Evolutionary conservation across 129 eudicot species (phyloP).

Genomic region (Lactuca saligna): DNA sequence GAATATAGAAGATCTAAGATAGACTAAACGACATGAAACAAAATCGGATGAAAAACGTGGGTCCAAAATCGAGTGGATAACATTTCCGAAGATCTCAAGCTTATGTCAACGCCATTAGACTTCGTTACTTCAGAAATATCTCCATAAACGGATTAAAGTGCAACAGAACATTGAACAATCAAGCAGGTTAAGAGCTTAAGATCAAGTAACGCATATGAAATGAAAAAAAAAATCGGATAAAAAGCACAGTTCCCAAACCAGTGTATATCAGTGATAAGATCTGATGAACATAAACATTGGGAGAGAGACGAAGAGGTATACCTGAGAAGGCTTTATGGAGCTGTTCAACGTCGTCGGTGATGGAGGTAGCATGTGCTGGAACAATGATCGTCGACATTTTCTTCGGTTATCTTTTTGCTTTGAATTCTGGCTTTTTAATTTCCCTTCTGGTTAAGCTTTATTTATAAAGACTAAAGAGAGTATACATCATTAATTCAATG

Average conservation of each 20-base stretch:
- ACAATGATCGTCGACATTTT: constrained; percentile 66
- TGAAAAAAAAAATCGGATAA: background rate
- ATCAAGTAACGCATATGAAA: constrained; percentile 7
- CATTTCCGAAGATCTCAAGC: background rate
- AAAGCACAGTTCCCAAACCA: background rate
- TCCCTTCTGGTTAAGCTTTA: background rate
- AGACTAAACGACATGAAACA: background rate
- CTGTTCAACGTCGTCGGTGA: constrained; percentile 72
- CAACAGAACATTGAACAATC: background rate
- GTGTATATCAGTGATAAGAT: constrained; percentile 9
- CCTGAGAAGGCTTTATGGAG: constrained; percentile 83
- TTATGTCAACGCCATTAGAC: background rate
- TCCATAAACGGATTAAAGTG: background rate
- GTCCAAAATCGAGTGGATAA: background rate
- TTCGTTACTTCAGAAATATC: background rate
- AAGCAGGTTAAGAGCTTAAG: constrained; percentile 2
- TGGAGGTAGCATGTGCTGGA: constrained; percentile 53
- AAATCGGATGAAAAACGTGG: constrained; percentile 12
- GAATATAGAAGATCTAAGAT: background rate
- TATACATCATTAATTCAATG: constrained; percentile 4
- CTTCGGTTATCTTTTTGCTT: constrained; percentile 7
- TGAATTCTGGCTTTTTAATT: background rate
- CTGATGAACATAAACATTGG: constrained; percentile 5
- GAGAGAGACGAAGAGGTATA: constrained; percentile 4
- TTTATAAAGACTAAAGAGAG: constrained; percentile 7